These are phyloP conservation scores for Byssoonygena ceratinophila DNA, from an alignment of 2,329 filamentous ascomycete genomes.

Conservation along the genomic window DNA sequence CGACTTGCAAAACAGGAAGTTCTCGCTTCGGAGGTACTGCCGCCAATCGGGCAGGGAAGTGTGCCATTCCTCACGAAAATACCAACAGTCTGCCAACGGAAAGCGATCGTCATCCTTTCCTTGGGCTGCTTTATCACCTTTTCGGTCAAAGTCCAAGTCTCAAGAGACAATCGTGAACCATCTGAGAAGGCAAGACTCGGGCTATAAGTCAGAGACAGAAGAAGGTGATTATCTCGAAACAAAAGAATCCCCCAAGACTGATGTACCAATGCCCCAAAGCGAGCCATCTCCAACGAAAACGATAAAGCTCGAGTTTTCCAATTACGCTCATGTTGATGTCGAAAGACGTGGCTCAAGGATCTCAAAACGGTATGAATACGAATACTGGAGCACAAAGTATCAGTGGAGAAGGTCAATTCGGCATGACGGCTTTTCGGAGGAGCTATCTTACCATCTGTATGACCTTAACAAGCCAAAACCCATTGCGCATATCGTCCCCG, in stretches of 20 bases:
- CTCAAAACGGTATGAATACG: conserved; percentile 74
- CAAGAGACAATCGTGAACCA: conserved; percentile 34
- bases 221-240: conserved; percentile 28
- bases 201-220: conserved; percentile 42
- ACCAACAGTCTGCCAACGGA: conserved; percentile 45
- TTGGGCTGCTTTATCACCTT: conserved; percentile 47
- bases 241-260: conserved; percentile 13
- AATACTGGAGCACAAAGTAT: conserved; percentile 85
- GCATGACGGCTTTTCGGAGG: conserved; percentile 52
- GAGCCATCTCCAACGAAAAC: conserved; percentile 54
- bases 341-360: conserved; percentile 55
- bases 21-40: conserved; percentile 83
- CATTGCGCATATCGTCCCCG: conserved; percentile 76
- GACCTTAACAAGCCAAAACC: conserved; percentile 54
- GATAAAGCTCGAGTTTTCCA: conserved; percentile 88
- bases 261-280: not conserved
- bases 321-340: conserved; percentile 87
- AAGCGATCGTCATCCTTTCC: conserved; percentile 47
- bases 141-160: conserved; percentile 47
- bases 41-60: conserved; percentile 88
- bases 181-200: conserved; percentile 49
- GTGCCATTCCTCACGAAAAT: conserved; percentile 69
- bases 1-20: conserved; percentile 73
- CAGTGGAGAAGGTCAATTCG: conserved; percentile 67
- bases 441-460: conserved; percentile 69